Percentiles rank a stretch among this genome's conserved stretches.
Evolutionary conservation across 768 basidiomycete genomes (phyloP).

Genomic region (Omphalotus guepiniiformis): DNA sequence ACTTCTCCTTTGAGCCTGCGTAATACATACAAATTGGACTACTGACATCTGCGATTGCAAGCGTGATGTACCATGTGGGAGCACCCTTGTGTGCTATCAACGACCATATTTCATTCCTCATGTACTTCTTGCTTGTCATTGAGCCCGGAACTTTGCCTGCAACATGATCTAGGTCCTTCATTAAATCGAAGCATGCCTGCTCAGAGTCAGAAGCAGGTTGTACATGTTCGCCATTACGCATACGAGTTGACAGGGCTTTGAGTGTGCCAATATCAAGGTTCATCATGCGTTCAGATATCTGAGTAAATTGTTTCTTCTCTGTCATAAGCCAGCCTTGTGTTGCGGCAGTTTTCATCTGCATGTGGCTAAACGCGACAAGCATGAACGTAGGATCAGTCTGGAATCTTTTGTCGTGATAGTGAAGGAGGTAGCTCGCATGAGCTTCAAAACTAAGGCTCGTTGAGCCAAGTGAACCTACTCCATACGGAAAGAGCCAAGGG

Average conservation of each 20-base stretch:
- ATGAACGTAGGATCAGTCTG: conserved; percentile 28
- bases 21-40: conserved; percentile 21
- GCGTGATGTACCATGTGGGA: conserved; percentile 27
- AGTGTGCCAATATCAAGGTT: conserved; percentile 12
- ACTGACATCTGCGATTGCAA: conserved; percentile 24
- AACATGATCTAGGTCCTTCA: conserved; percentile 25
- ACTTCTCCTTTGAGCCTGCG: conserved; percentile 10
- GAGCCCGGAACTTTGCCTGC: conserved; percentile 18
- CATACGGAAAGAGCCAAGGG: conserved; percentile 40
- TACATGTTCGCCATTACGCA: conserved; percentile 13
- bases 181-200: conserved; percentile 18
- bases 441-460: conserved; percentile 2
- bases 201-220: conserved; percentile 17
- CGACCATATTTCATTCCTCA: conserved; percentile 28
- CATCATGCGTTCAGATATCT: conserved; percentile 13
- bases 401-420: conserved; percentile 34
- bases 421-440: conserved; percentile 22
- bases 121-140: conserved; percentile 21
- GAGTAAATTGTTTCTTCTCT: conserved; percentile 13
- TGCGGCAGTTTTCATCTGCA: conserved; percentile 22
- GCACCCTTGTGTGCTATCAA: conserved; percentile 19
- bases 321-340: conserved; percentile 19
- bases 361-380: conserved; percentile 28
- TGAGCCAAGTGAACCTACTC: conserved; percentile 21
- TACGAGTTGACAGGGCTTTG: conserved; percentile 1